Conservation (phyloP, 345 rosid genomes). For the Linum tenue region DNA sequence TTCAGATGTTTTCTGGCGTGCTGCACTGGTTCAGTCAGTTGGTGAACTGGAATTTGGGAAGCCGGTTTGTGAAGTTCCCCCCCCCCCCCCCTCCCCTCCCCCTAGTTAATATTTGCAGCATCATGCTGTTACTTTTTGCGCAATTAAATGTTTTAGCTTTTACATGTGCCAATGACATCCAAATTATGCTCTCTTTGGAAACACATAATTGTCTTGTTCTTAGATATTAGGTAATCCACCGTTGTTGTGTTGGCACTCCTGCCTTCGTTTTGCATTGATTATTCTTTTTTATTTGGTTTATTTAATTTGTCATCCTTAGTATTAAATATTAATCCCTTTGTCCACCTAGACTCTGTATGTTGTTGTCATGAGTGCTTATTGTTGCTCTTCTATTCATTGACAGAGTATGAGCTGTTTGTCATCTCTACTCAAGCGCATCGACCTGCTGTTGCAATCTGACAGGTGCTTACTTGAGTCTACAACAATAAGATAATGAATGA, state of each 20-base stretch:
- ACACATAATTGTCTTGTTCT: too few species aligned
- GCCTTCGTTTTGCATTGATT: too few species aligned
- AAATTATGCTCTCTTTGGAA: too few species aligned
- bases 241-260: too few species aligned
- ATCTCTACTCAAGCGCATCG: slow-evolving; percentile 94
- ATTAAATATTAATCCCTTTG: background rate
- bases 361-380: slow-evolving; percentile 1
- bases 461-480: slow-evolving; percentile 33
- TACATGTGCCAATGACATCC: too few species aligned
- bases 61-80: slow-evolving; percentile 45
- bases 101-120: slow-evolving; percentile 4
- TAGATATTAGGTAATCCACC: too few species aligned
- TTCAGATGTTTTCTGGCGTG: slow-evolving; percentile 96
- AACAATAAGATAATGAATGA: background rate
- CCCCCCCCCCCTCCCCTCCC: too few species aligned
- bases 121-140: too few species aligned
- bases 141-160: too few species aligned
- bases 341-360: background rate
- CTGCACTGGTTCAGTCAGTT: slow-evolving; percentile 78
- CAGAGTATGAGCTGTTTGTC: slow-evolving; percentile 73
- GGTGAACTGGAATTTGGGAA: slow-evolving; percentile 91
- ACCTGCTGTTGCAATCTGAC: slow-evolving; percentile 89
- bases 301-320: too few species aligned
- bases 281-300: too few species aligned
- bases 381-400: slow-evolving; percentile 19